These are phyloP conservation scores for Lactarius evosmus DNA, from an alignment of 768 basidiomycete genomes.

Conservation along the genomic window DNA sequence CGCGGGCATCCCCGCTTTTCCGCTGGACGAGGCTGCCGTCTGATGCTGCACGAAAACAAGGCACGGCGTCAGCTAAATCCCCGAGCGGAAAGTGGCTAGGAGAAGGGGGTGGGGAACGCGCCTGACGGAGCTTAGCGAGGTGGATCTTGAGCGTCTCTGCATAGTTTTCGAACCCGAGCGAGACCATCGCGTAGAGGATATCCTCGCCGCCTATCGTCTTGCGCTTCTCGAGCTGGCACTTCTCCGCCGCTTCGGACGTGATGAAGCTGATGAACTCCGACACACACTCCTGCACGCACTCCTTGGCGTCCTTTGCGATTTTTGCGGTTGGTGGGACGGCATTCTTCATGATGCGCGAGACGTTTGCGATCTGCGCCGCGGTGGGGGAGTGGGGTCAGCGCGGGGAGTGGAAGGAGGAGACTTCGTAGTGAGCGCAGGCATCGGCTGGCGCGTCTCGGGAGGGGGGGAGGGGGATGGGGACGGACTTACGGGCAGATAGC, in stretches of 20 bases:
- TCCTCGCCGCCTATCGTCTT: slow-evolving; percentile 99
- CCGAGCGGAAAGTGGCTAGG: neutral
- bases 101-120: slow-evolving; percentile 31
- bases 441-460: neutral
- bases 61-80: neutral
- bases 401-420: neutral
- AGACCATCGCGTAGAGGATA: slow-evolving; percentile 90
- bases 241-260: slow-evolving; percentile 94
- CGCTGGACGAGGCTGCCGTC: slow-evolving; percentile 23
- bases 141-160: slow-evolving; percentile 91
- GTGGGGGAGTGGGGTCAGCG: neutral
- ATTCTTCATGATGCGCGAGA: slow-evolving; percentile 96
- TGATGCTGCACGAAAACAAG: slow-evolving; percentile 24
- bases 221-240: slow-evolving; percentile 90
- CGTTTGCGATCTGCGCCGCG: slow-evolving; percentile 83
- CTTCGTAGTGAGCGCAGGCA: neutral
- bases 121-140: slow-evolving; percentile 84
- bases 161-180: slow-evolving; percentile 93
- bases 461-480: slow-evolving; percentile 1
- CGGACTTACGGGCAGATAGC: slow-evolving; percentile 80
- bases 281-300: slow-evolving; percentile 97
- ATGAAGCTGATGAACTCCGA: slow-evolving; percentile 99
- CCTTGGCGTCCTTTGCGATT: slow-evolving; percentile 97
- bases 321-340: slow-evolving; percentile 88
- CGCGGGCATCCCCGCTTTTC: slow-evolving; percentile 21